phyloP scores from a whole-genome alignment of 148 eudicot species.

The Simmondsia chinensis region DNA sequence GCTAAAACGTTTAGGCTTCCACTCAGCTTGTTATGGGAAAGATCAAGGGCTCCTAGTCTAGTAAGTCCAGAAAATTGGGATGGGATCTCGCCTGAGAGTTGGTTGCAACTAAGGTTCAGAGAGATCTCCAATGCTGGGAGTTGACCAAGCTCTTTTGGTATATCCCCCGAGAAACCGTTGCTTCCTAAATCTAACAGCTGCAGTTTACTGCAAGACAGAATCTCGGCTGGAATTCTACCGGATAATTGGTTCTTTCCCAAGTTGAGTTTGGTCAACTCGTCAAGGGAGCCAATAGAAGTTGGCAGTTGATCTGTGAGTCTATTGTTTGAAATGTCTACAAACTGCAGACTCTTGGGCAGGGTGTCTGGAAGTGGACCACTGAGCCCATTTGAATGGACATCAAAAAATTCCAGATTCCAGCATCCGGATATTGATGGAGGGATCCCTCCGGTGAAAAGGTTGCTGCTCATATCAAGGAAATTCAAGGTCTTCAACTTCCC shows the following conservation, averaged over 20 bases:
- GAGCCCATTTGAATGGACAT: slow-evolving; percentile 75
- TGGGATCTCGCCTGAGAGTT: slow-evolving; percentile 65
- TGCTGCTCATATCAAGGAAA: slow-evolving; percentile 72
- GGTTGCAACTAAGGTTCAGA: slow-evolving; percentile 74
- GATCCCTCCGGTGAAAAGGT: slow-evolving; percentile 55
- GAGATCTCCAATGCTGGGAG: slow-evolving; percentile 84
- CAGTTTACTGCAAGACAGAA: slow-evolving; percentile 62
- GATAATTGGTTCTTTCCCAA: slow-evolving; percentile 60
- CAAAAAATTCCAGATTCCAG: slow-evolving; percentile 65
- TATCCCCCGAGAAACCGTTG: slow-evolving; percentile 65
- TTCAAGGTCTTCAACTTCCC: slow-evolving; percentile 61
- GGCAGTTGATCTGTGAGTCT: slow-evolving; percentile 47
- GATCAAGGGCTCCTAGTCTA: slow-evolving; percentile 66
- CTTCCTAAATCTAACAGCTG: slow-evolving; percentile 74
- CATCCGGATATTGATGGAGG: slow-evolving; percentile 69
- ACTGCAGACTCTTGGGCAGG: slow-evolving; percentile 71
- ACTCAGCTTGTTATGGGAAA: slow-evolving; percentile 67
- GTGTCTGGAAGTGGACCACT: slow-evolving; percentile 46
- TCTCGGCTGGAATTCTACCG: slow-evolving; percentile 72
- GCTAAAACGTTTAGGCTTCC: slow-evolving; percentile 53
- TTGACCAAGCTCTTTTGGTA: slow-evolving; percentile 79
- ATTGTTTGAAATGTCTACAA: slow-evolving; percentile 77
- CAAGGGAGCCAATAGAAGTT: slow-evolving; percentile 50
- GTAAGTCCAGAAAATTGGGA: slow-evolving; percentile 53
- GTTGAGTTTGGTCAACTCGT: slow-evolving; percentile 67